Percentiles rank a stretch among this genome's conserved stretches.
Evolutionary conservation across 768 basidiomycete species (phyloP).

Genomic region (Arthromyces matolae): DNA sequence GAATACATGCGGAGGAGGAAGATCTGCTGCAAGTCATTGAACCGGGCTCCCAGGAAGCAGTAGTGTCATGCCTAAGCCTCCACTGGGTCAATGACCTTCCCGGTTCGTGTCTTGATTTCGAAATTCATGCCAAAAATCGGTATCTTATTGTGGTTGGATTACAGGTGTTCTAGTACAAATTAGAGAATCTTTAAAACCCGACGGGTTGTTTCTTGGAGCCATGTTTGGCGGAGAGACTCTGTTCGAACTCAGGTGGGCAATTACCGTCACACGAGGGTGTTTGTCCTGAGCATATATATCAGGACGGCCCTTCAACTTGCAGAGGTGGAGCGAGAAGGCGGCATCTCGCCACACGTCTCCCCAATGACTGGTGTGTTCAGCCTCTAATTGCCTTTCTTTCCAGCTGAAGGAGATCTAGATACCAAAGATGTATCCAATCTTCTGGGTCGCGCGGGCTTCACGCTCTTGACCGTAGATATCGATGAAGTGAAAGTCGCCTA

Average conservation of each 20-base stretch:
- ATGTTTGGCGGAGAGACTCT: slow-evolving; percentile 95
- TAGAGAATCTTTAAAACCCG: slow-evolving; percentile 76
- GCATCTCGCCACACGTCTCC: slow-evolving; percentile 93
- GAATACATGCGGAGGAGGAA: slow-evolving; percentile 85
- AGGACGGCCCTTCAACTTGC: slow-evolving; percentile 93
- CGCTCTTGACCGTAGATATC: slow-evolving; percentile 88
- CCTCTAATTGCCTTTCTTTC: not conserved
- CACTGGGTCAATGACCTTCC: slow-evolving; percentile 99
- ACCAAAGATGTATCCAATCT: slow-evolving; percentile 92
- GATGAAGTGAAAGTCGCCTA: slow-evolving; percentile 91
- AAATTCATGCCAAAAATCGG: too few species aligned
- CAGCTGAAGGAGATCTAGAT: slow-evolving; percentile 44
- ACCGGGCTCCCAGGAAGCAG: slow-evolving; percentile 81
- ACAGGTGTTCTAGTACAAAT: slow-evolving; percentile 85
- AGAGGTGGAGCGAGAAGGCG: slow-evolving; percentile 90
- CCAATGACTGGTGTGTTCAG: slow-evolving; percentile 85
- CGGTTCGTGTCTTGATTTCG: slow-evolving; percentile 58
- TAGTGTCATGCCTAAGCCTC: slow-evolving; percentile 86
- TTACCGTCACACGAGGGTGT: not conserved
- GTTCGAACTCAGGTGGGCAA: slow-evolving; percentile 77
- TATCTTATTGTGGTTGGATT: slow-evolving; percentile 3
- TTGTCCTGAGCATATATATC: not conserved
- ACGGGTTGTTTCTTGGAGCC: slow-evolving; percentile 92
- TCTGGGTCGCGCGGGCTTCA: slow-evolving; percentile 89
- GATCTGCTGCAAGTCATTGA: slow-evolving; percentile 60